Evolutionary conservation across 495 filamentous ascomycete genomes (phyloP), one percentile per base, ranked within the genome.

Genomic region (Parathielavia hyrcaniae): DNA sequence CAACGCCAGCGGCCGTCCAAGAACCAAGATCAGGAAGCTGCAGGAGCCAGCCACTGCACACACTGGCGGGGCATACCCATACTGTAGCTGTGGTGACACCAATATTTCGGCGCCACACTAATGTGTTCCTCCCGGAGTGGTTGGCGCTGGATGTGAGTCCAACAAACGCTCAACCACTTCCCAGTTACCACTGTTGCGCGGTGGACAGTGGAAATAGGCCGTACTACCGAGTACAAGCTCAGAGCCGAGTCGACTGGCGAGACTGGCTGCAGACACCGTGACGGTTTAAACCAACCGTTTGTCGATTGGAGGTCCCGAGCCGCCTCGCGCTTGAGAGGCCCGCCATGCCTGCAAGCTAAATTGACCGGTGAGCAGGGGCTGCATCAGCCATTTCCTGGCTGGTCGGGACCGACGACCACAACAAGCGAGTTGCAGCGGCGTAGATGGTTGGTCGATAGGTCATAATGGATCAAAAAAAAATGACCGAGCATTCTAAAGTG

Each of bases 341-440:
- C 23, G 50, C 44, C 23, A 50, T 22, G 36, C 46, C 45, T 52
- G 59, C 59, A 61, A 39, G 47, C 17, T n/a, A 56, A 36, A 56
- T 61, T 57, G 59, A 61, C 59, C 59, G 59, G 59, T 61, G 59
- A 56, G 53, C 45, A 61, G 53, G 57, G 57, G 49, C 10, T 23
- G 23, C 34, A 22, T 16, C 26, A 46, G 36, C 36, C n/a, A 9
- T 32, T 41, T 23, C 23, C 14, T 16, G 45, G 45, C 17, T 57
- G 55, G 35, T 49, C 26, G 6, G 26, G 26, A 56, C 9, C 17
- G 35, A 34, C 45, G 41, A 38, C 14, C 32, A 30, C 26, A 43
- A 54, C 39, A 20, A n/a, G 20, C 11, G 10, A 17, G 32, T 38
- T 20, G 4, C n/a, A 36, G 32, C 35, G 53, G 32, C 26, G n/a